Evolutionary conservation across 768 basidiomycete genomes (phyloP).

Genomic region (Xerocomellus chrysenteron): DNA sequence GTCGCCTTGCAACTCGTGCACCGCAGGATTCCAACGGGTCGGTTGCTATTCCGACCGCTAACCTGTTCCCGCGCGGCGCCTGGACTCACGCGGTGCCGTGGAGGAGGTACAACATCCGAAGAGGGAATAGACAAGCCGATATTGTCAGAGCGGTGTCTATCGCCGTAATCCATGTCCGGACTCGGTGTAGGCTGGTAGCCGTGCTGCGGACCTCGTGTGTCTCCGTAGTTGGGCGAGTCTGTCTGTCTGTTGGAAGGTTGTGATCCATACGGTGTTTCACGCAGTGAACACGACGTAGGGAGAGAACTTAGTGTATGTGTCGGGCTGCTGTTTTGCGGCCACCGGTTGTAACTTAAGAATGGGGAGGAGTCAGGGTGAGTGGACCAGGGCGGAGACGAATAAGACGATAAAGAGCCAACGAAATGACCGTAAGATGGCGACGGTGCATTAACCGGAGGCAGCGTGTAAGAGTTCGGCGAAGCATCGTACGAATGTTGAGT

Average conservation of each 20-base stretch:
- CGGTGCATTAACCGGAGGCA: constrained; percentile 32
- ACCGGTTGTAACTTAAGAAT: constrained; percentile 31
- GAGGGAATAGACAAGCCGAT: constrained; percentile 25
- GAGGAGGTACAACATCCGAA: constrained; percentile 53
- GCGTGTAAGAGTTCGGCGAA: constrained; percentile 28
- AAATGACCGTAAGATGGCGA: constrained; percentile 30
- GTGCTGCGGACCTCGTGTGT: constrained; percentile 33
- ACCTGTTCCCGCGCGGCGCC: constrained; percentile 48
- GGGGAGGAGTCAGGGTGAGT: constrained; percentile 29
- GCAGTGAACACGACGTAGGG: constrained; percentile 28
- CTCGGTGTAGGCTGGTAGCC: constrained; percentile 39
- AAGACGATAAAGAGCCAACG: constrained; percentile 23
- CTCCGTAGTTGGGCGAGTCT: constrained; percentile 30
- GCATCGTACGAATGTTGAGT: constrained; percentile 30
- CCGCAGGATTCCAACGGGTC: constrained; percentile 68
- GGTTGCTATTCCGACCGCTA: constrained; percentile 47
- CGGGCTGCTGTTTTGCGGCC: constrained; percentile 29
- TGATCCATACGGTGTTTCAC: constrained; percentile 29
- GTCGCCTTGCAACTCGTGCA: constrained; percentile 83
- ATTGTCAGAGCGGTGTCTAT: constrained; percentile 36
- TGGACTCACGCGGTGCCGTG: constrained; percentile 56
- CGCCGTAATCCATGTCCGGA: constrained; percentile 37
- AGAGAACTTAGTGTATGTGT: constrained; percentile 27
- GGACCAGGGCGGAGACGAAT: constrained; percentile 30
- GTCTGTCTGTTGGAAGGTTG: constrained; percentile 40